These are phyloP conservation scores for Lagerstroemia speciosa DNA, from an alignment of 345 rosid genomes.

Conservation along the genomic window DNA sequence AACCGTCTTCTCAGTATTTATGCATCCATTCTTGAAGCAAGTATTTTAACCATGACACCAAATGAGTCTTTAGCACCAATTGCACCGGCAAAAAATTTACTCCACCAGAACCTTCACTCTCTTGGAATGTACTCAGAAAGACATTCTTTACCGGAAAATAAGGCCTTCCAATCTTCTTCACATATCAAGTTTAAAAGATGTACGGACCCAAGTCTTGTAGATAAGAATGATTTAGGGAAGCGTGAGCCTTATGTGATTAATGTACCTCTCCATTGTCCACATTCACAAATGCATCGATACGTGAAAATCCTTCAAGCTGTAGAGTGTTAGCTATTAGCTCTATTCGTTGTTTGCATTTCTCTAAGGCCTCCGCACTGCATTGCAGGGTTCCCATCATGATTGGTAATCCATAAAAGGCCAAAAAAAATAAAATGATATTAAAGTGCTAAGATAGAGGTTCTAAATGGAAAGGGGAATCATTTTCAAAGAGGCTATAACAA, in stretches of 20 bases:
- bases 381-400: constrained; percentile 4
- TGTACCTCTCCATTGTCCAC: constrained; percentile 89
- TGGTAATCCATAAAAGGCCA: no score
- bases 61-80: not conserved
- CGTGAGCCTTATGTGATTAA: not conserved
- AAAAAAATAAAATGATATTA: not conserved
- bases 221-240: not conserved
- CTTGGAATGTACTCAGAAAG: not conserved
- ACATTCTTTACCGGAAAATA: not conserved
- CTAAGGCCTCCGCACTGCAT: constrained; percentile 54
- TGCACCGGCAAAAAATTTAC: not conserved
- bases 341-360: constrained; percentile 56
- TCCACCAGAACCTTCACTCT: not conserved
- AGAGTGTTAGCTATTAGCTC: constrained; percentile 72
- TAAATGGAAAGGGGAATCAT: not conserved
- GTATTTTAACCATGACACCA: not conserved
- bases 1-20: not conserved
- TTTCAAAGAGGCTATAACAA: constrained; percentile 16
- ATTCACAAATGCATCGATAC: constrained; percentile 85
- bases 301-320: constrained; percentile 76
- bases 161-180: no score
- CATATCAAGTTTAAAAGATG: not conserved
- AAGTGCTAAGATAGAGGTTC: no score
- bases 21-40: not conserved
- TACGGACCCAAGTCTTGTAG: not conserved